Percentiles rank a stretch among this genome's conserved stretches.
Evolutionary conservation across 371 early-diverging fungal species (phyloP).

Genomic region (Mucor racemosus): DNA sequence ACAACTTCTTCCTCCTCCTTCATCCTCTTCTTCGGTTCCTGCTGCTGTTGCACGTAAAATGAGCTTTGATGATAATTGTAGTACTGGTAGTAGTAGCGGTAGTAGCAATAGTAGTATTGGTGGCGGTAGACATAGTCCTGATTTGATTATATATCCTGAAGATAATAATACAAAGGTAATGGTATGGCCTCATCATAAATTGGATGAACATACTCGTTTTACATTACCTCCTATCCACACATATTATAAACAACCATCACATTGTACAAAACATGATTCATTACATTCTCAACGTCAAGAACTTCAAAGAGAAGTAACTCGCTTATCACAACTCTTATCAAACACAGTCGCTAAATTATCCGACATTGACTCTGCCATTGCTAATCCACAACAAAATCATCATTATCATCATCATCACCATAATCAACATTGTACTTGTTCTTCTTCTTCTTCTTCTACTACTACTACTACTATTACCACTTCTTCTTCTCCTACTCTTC

Average conservation of each 20-base stretch:
- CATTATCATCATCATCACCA: not conserved
- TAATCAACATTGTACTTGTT: not conserved
- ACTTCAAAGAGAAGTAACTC: conserved; percentile 63
- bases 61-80: conserved; percentile 24
- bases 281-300: conserved; percentile 56
- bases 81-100: conserved; percentile 8
- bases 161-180: not conserved
- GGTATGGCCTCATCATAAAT: conserved; percentile 4
- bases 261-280: conserved; percentile 26
- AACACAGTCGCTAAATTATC: conserved; percentile 57
- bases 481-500: not conserved
- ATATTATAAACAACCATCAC: not conserved
- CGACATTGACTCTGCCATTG: conserved; percentile 55
- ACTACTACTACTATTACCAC: not conserved
- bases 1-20: not conserved
- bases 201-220: not conserved
- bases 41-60: conserved; percentile 11
- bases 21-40: not conserved
- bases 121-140: not conserved
- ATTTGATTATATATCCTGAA: conserved; percentile 1
- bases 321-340: conserved; percentile 56
- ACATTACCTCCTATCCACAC: conserved; percentile 21
- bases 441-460: no score
- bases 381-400: not conserved
- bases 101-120: conserved; percentile 6